phyloP scores from a whole-genome alignment of 192 early-diverging fungal species.

The Rhizophagus clarus region DNA sequence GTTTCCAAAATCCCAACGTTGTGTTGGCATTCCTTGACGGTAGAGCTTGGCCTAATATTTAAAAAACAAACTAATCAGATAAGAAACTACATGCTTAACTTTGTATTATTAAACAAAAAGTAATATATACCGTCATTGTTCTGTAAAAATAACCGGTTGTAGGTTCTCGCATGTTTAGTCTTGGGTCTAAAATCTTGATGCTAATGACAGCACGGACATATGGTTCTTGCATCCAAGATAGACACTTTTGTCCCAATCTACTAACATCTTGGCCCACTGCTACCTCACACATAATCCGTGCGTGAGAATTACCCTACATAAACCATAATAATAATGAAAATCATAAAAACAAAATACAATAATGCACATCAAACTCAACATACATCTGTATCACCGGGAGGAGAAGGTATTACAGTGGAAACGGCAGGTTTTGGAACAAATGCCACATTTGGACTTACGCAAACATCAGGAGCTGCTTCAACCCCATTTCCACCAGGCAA shows the following conservation, averaged over 20 bases:
- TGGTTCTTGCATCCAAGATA: not conserved
- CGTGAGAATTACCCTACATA: conserved; percentile 30
- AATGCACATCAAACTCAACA: conserved; percentile 26
- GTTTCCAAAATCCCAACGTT: conserved; percentile 5
- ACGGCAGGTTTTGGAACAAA: not conserved
- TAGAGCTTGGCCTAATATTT: conserved; percentile 7
- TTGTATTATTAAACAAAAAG: conserved; percentile 11
- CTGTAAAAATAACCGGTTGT: conserved; percentile 5
- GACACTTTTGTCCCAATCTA: not conserved
- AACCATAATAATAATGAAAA: conserved; percentile 11
- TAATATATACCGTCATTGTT: conserved; percentile 17
- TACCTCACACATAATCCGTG: conserved; percentile 22
- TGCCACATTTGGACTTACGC: not conserved
- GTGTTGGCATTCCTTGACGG: conserved; percentile 2
- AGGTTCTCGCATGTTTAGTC: conserved; percentile 5
- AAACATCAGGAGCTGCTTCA: not conserved
- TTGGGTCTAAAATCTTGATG: too few species aligned
- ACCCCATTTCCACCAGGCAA: not conserved
- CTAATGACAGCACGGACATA: conserved; percentile 18
- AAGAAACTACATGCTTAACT: conserved; percentile 13
- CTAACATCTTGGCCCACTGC: not conserved
- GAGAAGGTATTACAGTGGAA: not conserved
- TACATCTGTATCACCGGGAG: conserved; percentile 14
- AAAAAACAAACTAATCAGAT: conserved; percentile 11
- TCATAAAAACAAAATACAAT: conserved; percentile 9